Percentiles rank a stretch among this genome's conserved stretches.
Conservation (phyloP, 805 yeast genomes). For the Kuraishia ogatae region DNA sequence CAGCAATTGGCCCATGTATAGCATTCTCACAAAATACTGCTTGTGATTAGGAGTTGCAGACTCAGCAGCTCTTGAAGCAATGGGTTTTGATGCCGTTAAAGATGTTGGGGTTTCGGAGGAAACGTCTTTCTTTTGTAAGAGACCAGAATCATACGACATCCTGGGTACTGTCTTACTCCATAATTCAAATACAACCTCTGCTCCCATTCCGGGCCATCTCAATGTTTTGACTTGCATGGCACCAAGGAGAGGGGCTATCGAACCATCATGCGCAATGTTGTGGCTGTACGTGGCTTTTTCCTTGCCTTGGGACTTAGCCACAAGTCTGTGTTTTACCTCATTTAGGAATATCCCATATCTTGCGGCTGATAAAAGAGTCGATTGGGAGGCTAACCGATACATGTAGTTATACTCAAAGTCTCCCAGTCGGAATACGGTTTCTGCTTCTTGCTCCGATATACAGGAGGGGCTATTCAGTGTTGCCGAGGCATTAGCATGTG, state of each 20-base stretch:
- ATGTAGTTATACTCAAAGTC: constrained; percentile 36
- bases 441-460: constrained; percentile 21
- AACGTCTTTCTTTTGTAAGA: neutral
- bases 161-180: constrained; percentile 15
- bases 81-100: neutral
- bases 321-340: constrained; percentile 24
- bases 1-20: constrained; percentile 23
- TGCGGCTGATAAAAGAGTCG: constrained; percentile 24
- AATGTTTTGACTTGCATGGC: constrained; percentile 24
- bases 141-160: neutral
- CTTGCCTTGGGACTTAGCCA: constrained; percentile 19
- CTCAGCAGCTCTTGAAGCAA: neutral
- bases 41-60: neutral
- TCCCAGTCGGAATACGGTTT: constrained; percentile 31
- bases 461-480: constrained; percentile 11
- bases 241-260: constrained; percentile 24
- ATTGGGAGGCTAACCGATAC: constrained; percentile 23
- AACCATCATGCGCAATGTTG: constrained; percentile 34
- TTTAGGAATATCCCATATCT: constrained; percentile 27
- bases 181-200: constrained; percentile 30
- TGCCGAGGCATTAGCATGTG: constrained; percentile 12
- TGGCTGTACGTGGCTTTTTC: constrained; percentile 24
- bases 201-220: constrained; percentile 43
- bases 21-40: constrained; percentile 21
- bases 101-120: neutral